These are phyloP conservation scores for Boletellus sp. DNA, from an alignment of 768 basidiomycete genomes.

Conservation along the genomic window DNA sequence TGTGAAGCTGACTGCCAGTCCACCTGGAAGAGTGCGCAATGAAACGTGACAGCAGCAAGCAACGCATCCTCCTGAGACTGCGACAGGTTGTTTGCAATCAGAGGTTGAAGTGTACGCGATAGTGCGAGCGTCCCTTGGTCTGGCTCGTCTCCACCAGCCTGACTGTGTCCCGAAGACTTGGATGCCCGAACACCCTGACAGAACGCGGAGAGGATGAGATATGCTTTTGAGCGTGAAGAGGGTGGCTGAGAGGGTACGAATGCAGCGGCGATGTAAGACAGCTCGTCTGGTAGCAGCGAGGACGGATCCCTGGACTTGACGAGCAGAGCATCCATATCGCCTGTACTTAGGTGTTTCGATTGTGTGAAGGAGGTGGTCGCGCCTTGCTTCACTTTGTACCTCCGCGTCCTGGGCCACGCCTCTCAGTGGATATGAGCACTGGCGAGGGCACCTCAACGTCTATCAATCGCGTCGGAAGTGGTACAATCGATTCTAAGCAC, in stretches of 20 bases:
- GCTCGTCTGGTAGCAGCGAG: slow-evolving; percentile 50
- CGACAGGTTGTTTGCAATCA: slow-evolving; percentile 46
- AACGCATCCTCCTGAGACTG: slow-evolving; percentile 53
- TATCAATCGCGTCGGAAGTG: slow-evolving; percentile 10
- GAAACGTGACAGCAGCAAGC: slow-evolving; percentile 57
- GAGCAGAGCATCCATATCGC: slow-evolving; percentile 30
- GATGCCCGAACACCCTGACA: slow-evolving; percentile 55
- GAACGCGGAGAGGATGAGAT: slow-evolving; percentile 62
- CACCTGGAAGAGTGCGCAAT: slow-evolving; percentile 82
- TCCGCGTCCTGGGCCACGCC: not conserved
- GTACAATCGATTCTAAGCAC: slow-evolving; percentile 60
- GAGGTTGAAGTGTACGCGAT: slow-evolving; percentile 46
- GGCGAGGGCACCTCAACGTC: slow-evolving; percentile 6
- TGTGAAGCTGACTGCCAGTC: slow-evolving; percentile 63
- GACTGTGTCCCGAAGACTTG: slow-evolving; percentile 32
- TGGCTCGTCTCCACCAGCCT: slow-evolving; percentile 34
- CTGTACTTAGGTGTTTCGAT: too few relatives aligned
- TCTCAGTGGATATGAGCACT: slow-evolving; percentile 14
- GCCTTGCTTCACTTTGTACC: too few relatives aligned
- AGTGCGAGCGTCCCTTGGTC: slow-evolving; percentile 51
- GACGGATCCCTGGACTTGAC: slow-evolving; percentile 32
- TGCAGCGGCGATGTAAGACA: slow-evolving; percentile 47
- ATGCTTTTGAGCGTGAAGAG: slow-evolving; percentile 60
- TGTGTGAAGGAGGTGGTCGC: too few relatives aligned
- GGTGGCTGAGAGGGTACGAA: slow-evolving; percentile 48